A percentile compares a stretch with the other conserved stretches of the same genome.
phyloP scores from a whole-genome alignment of 1,284 basidiomycete genomes.

The Cystobasidiaceae sp. region DNA sequence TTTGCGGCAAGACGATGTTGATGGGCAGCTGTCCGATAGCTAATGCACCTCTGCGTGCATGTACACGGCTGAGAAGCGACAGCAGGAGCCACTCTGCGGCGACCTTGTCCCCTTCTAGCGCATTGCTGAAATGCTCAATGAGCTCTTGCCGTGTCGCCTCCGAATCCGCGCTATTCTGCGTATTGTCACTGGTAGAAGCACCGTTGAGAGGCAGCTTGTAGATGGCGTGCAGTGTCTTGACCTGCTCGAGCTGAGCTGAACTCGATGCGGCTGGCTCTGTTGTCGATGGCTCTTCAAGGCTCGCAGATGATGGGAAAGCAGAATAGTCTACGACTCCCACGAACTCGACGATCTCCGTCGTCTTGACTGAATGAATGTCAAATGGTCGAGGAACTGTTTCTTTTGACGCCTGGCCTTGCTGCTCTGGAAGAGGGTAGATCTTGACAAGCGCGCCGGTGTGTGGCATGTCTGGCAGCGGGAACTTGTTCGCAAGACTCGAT shows the following conservation, averaged over 20 bases:
- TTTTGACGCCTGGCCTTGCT: neutral
- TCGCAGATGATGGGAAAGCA: neutral
- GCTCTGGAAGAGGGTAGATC: slow-evolving; percentile 23
- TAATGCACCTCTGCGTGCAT: slow-evolving; percentile 62
- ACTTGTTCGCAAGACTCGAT: slow-evolving; percentile 30
- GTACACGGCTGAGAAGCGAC: slow-evolving; percentile 59
- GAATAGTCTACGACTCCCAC: slow-evolving; percentile 38
- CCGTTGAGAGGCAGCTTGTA: slow-evolving; percentile 11
- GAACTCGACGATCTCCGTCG: slow-evolving; percentile 39
- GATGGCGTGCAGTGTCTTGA: slow-evolving; percentile 27
- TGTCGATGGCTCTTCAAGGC: neutral
- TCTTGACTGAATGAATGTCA: slow-evolving; percentile 34
- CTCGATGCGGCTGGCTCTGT: neutral
- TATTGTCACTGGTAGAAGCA: too few relatives aligned
- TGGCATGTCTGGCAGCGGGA: slow-evolving; percentile 33
- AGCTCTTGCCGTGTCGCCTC: slow-evolving; percentile 53
- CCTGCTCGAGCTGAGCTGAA: neutral
- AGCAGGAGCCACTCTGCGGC: slow-evolving; percentile 75
- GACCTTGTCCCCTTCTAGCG: slow-evolving; percentile 60
- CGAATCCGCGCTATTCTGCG: too few relatives aligned
- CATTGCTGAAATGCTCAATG: slow-evolving; percentile 63
- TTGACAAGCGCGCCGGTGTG: slow-evolving; percentile 38
- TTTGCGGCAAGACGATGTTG: slow-evolving; percentile 55
- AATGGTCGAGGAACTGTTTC: too few relatives aligned
- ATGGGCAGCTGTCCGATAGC: slow-evolving; percentile 64